A percentile compares a stretch with the other conserved stretches of the same genome.
Evolutionary conservation across 768 basidiomycete species (phyloP).

Genomic region (Suillus placidus): DNA sequence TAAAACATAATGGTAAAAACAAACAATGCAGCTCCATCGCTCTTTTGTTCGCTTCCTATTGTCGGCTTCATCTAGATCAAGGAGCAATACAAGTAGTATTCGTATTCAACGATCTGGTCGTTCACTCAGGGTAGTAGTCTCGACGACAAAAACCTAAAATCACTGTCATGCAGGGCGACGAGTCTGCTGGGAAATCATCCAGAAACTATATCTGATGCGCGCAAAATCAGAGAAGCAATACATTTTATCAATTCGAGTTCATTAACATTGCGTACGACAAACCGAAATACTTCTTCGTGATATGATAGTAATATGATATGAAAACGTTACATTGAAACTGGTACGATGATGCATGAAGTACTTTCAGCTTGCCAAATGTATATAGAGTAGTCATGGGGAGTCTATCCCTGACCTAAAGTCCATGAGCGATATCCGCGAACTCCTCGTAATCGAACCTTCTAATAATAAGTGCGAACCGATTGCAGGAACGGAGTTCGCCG

Average conservation of each 20-base stretch:
- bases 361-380: slow-evolving; percentile 20
- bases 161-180: slow-evolving; percentile 9
- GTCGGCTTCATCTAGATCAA: background rate
- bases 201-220: slow-evolving; percentile 23
- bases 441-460: slow-evolving; percentile 12
- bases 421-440: slow-evolving; percentile 1
- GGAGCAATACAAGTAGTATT: background rate
- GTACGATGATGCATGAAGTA: slow-evolving; percentile 8
- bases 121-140: background rate
- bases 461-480: slow-evolving; percentile 21
- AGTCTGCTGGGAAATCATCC: slow-evolving; percentile 2
- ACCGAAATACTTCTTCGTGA: slow-evolving; percentile 21
- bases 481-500: background rate
- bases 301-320: slow-evolving; percentile 25
- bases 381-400: slow-evolving; percentile 9
- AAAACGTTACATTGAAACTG: slow-evolving; percentile 28
- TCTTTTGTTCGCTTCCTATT: slow-evolving; percentile 6
- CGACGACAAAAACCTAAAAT: slow-evolving; percentile 17
- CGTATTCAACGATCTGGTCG: background rate
- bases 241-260: slow-evolving; percentile 8
- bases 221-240: slow-evolving; percentile 17
- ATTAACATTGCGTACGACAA: background rate
- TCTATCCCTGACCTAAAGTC: slow-evolving; percentile 3
- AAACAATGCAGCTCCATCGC: slow-evolving; percentile 14
- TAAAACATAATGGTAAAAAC: slow-evolving; percentile 4